Evolutionary conservation across 129 eudicot genomes (phyloP), one percentile per base, ranked within the genome.

Genomic region (Rutidosis leptorrhynchoides): DNA sequence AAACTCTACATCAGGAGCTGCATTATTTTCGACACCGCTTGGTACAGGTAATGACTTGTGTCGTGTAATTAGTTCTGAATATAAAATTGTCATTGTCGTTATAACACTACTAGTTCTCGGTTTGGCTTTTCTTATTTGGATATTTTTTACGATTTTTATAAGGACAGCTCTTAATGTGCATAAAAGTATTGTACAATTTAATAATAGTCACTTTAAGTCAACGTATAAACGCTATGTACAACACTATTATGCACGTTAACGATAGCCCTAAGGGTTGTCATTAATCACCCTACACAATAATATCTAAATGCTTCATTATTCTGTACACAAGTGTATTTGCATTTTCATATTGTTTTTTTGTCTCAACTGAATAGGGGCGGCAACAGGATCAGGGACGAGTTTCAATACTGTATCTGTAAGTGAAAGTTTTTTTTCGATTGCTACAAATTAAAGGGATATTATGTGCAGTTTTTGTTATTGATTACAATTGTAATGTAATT

Each of bases 351-450:
- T 46, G 10, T 5, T 11, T 53, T 33, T 55, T 33, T 54, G 51
- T 68, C 45, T 24, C 23, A 35, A 62, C 72, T 75, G 27, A 33
- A 60, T 67, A 91, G 98, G 98, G 68, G 88, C 98, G 72, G 95
- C 83, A 48, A 77, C 86, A 59, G 98, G 86, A 75, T 87, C 98
- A n/a, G 95, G 95, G 46, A 83, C 93, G 56, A 91, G 98, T 82
- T 88, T 87, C 65, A 84, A 79, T 19, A 84, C 81, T 65, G 20
- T 68, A 77, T 80, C 95, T 28, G 98, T 91, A 74, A 91, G 96
- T 81, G 21, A 45, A 32, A 68, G 25, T 26, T 73, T 58, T 25
- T 23, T 14, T 9, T 56, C 23, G 30, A 7, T 19, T 8, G 9
- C 64, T 42, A 5, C 42, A 73, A 4, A 72, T 29, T 42, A 46